These are phyloP conservation scores for Podila horticola DNA, from an alignment of 192 early-diverging fungal genomes.

Conservation along the genomic window DNA sequence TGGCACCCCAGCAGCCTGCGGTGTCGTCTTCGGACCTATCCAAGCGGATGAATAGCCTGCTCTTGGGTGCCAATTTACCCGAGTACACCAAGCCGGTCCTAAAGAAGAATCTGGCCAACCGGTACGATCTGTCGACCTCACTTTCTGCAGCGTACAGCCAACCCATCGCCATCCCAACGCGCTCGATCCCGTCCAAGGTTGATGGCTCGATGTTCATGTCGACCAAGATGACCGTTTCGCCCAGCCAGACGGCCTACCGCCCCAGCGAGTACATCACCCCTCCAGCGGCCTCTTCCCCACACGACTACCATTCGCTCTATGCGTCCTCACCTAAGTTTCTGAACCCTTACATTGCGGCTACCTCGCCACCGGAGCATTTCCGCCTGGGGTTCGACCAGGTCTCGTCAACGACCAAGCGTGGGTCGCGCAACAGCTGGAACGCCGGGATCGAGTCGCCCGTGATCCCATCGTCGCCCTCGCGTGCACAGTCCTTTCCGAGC, in stretches of 20 bases:
- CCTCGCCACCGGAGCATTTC: conserved; percentile 44
- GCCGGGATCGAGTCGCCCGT: conserved; percentile 7
- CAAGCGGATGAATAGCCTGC: conserved; percentile 39
- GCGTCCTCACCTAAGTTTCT: conserved; percentile 47
- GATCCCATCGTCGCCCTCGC: not conserved
- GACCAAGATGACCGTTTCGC: not conserved
- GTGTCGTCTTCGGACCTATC: conserved; percentile 20
- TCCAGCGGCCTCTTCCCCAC: conserved; percentile 11
- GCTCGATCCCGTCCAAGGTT: not conserved
- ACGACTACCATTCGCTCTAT: conserved; percentile 30
- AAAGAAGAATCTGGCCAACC: conserved; percentile 34
- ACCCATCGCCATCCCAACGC: conserved; percentile 14
- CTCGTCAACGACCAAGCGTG: conserved; percentile 12
- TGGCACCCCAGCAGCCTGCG: not conserved
- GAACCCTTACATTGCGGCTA: conserved; percentile 12
- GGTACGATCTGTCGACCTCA: conserved; percentile 54
- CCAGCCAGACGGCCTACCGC: conserved; percentile 35
- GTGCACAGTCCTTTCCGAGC: conserved; percentile 25
- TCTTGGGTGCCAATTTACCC: conserved; percentile 23
- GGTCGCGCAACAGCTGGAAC: conserved; percentile 26
- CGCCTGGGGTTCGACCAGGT: conserved; percentile 24
- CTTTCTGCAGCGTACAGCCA: conserved; percentile 47
- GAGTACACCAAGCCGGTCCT: conserved; percentile 45
- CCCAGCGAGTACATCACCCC: conserved; percentile 41
- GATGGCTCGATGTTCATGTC: not conserved